Conservation (phyloP, 192 early-diverging fungal genomes). For the Backusella macrospora region DNA sequence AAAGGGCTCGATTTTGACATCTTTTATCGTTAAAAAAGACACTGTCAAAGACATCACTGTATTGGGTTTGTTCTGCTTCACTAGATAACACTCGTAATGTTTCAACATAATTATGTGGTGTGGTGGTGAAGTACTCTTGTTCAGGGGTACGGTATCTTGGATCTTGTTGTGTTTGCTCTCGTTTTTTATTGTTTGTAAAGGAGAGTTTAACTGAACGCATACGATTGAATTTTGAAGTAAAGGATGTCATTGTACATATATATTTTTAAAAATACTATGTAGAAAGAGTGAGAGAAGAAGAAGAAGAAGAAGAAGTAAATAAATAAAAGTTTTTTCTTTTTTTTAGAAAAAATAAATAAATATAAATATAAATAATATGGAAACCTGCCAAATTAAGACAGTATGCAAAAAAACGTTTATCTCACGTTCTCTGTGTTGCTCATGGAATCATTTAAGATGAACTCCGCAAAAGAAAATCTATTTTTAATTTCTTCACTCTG, state of each 20-base stretch:
- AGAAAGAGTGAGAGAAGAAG: not conserved
- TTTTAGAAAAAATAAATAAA: not conserved
- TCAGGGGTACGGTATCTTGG: not conserved
- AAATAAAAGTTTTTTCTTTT: constrained; percentile 15
- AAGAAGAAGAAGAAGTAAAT: constrained; percentile 5
- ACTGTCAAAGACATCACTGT: constrained; percentile 34
- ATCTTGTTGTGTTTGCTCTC: not conserved
- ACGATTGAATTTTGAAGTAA: constrained; percentile 25
- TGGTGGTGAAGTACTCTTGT: too few relatives aligned
- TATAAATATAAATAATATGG: constrained; percentile 10
- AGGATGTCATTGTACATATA: constrained; percentile 16
- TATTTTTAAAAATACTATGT: not conserved
- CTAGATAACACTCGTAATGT: constrained; percentile 30
- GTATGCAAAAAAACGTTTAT: not conserved
- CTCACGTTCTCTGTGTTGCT: constrained; percentile 8
- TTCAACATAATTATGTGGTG: constrained; percentile 31
- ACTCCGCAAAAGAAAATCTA: constrained; percentile 2
- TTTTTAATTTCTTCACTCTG: not conserved
- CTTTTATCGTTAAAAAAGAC: constrained; percentile 44
- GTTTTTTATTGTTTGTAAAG: not conserved
- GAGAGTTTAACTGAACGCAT: constrained; percentile 23
- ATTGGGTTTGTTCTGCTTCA: constrained; percentile 26
- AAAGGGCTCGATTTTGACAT: constrained; percentile 41
- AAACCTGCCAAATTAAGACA: constrained; percentile 29
- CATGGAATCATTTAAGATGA: not conserved